Conservation (phyloP, 305 asterid species). For the Plantago coronopus region DNA sequence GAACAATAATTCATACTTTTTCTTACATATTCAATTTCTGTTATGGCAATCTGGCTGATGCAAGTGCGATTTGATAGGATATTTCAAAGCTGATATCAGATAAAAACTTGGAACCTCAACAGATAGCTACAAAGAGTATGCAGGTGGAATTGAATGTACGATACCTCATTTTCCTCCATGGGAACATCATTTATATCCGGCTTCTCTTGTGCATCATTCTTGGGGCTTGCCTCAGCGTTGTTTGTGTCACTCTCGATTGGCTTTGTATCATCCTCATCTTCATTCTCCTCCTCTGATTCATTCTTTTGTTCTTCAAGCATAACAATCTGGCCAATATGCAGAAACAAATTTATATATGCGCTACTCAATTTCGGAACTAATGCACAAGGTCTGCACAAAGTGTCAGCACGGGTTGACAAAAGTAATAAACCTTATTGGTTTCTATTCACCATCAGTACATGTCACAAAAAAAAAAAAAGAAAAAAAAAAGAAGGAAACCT, state of each 20-base stretch:
- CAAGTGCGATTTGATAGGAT: neutral
- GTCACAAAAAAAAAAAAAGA: no score
- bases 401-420: no score
- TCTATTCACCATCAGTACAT: no score
- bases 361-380: no score
- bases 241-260: slow-evolving; percentile 37
- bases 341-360: slow-evolving; percentile 3
- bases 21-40: no score
- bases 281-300: slow-evolving; percentile 59
- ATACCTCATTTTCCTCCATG: slow-evolving; percentile 62
- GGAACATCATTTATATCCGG: slow-evolving; percentile 88
- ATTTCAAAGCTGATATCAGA: slow-evolving; percentile 1
- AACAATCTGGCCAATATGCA: slow-evolving; percentile 44
- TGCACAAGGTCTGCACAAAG: no score
- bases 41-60: no score
- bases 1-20: no score
- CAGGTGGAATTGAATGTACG: slow-evolving; percentile 15
- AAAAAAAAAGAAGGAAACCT: no score
- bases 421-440: no score
- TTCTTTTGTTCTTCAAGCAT: slow-evolving; percentile 65
- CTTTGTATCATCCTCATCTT: slow-evolving; percentile 55
- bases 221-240: slow-evolving; percentile 40
- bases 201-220: slow-evolving; percentile 52
- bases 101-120: neutral
- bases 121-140: neutral